Evolutionary conservation across 2,329 filamentous ascomycete genomes (phyloP), one percentile per base, ranked within the genome.

Genomic region (Botrytis pseudocinerea): DNA sequence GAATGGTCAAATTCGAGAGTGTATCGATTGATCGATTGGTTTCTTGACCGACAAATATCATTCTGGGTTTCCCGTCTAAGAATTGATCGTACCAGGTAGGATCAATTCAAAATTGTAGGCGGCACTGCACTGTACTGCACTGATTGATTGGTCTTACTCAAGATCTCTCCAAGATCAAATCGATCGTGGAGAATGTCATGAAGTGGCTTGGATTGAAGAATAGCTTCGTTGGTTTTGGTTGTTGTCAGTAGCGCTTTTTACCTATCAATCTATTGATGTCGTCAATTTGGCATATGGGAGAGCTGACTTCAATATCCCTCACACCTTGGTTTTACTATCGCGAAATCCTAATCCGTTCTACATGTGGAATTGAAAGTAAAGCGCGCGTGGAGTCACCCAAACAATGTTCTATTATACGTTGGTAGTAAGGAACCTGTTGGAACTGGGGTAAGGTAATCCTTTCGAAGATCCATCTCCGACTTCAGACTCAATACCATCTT

Each of bases 261-360:
- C 46, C 46, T 2, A 22, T 48, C 20, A 1, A 48, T 48, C 46
- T 48, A 48, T 48, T 9, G 20, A 48, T 22, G 20, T 10, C 20
- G 46, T 10, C 22, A 4, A 48, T 48, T 48, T 22, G 46, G 8
- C 2, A 9, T 48, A 22, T 22, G 46, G 46, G 20, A 20, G 7
- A 48, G 20, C 22, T 10, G 22, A 0, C 48, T 51, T 51, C 22
- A 2, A 14, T 51, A 4, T 51, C 4, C 48, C 5, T n/a, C 25
- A 51, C 25, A 14, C 48, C 25, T 16, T 3, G 12, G 5, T n/a
- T 16, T 12, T 14, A n/a, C 5, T 4, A 28, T 8, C 7, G n/a
- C 6, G 14, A 2, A 7, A 16, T 0, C 14, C 6, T 8, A 16
- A 54, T 7, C 20, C 0, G 6, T 16, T 3, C 25, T 16, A 16